Percentiles rank a stretch among this genome's conserved stretches.
These are phyloP conservation scores for Pseudocercospora musae DNA, from an alignment of 2,329 filamentous ascomycete species.

Conservation along the genomic window DNA sequence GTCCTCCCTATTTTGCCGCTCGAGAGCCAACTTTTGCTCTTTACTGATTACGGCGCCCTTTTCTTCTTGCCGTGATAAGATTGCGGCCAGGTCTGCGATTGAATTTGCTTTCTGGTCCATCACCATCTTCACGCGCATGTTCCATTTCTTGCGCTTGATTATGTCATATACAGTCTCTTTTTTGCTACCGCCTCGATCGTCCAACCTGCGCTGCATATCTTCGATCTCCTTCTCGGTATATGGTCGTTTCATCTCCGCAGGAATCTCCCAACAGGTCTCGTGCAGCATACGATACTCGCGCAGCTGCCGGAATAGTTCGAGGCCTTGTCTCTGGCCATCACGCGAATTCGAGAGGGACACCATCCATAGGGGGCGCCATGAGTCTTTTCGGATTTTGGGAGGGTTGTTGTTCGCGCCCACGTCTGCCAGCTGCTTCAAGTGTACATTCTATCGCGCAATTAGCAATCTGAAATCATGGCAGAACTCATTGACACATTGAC, in stretches of 20 bases:
- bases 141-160: slow-evolving; percentile 39
- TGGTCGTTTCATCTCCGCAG: slow-evolving; percentile 34
- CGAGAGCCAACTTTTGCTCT: slow-evolving; percentile 12
- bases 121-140: slow-evolving; percentile 52
- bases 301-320: slow-evolving; percentile 56
- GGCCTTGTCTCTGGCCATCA: slow-evolving; percentile 41
- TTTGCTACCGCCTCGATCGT: slow-evolving; percentile 32
- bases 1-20: slow-evolving; percentile 5
- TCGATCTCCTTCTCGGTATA: slow-evolving; percentile 41
- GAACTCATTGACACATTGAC: slow-evolving; percentile 12
- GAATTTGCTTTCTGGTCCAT: slow-evolving; percentile 65
- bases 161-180: slow-evolving; percentile 32
- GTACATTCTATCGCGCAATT: not conserved
- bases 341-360: slow-evolving; percentile 52
- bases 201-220: slow-evolving; percentile 40
- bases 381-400: slow-evolving; percentile 56
- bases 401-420: slow-evolving; percentile 63
- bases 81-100: slow-evolving; percentile 58
- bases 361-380: slow-evolving; percentile 60
- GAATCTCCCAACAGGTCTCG: slow-evolving; percentile 51
- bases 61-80: slow-evolving; percentile 50
- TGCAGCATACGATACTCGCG: slow-evolving; percentile 60
- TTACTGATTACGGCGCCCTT: slow-evolving; percentile 29
- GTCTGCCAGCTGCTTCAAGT: slow-evolving; percentile 58
- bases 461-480: not conserved